Conservation (phyloP, 2,329 filamentous ascomycete species). For the Coniochaeta sp. region DNA sequence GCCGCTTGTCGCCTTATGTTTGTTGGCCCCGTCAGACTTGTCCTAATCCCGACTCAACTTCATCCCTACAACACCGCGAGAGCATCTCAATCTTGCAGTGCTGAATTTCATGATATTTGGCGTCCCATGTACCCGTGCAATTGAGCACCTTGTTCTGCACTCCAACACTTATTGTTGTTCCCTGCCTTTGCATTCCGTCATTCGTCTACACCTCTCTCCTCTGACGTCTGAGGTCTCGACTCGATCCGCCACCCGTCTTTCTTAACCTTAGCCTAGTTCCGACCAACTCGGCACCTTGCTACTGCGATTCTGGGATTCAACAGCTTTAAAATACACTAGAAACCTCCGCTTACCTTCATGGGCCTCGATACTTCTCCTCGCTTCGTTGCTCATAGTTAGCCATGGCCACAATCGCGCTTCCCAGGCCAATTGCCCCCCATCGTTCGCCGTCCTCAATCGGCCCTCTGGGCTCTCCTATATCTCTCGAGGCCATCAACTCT, state of each 20-base stretch:
- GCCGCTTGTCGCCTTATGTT: not conserved
- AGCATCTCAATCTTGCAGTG: not conserved
- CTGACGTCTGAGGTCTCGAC: not conserved
- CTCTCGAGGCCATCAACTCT: constrained; percentile 26
- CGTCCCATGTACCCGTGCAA: not conserved
- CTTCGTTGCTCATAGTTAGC: not conserved
- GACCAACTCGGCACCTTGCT: not conserved
- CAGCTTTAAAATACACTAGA: not conserved
- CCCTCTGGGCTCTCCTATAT: constrained; percentile 21
- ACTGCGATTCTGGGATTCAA: not conserved
- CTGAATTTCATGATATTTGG: not conserved
- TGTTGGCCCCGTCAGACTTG: not conserved
- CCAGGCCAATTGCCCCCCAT: constrained; percentile 23
- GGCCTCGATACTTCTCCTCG: not conserved
- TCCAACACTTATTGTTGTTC: not conserved
- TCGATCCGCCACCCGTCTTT: not conserved
- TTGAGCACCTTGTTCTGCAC: not conserved
- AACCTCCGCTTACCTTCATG: not conserved
- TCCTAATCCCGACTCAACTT: not conserved
- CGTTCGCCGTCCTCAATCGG: constrained; percentile 22
- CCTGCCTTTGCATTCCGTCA: not conserved
- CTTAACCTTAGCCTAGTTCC: not conserved
- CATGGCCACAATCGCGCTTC: constrained; percentile 52
- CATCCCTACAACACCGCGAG: not conserved
- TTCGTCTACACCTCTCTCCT: not conserved